A percentile compares a stretch with the other conserved stretches of the same genome.
These are phyloP conservation scores for Hordeum pubiflorum DNA, from an alignment of 202 grass and related monocot genomes.

Conservation along the genomic window DNA sequence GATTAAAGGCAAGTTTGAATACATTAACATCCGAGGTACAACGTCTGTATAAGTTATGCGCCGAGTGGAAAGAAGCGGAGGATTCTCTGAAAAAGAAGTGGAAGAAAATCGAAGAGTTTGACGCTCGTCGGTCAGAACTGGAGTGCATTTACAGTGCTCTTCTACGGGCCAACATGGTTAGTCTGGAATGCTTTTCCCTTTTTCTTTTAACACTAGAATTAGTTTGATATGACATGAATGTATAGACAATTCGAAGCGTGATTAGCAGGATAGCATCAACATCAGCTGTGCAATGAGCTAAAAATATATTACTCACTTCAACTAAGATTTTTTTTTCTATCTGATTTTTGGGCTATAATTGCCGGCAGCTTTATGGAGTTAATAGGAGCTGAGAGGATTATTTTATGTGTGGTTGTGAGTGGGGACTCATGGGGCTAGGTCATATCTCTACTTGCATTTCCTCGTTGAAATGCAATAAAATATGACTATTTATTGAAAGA, in stretches of 20 bases:
- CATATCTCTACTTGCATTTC: background rate
- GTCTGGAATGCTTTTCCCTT: constrained; percentile 12
- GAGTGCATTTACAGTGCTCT: constrained; percentile 86
- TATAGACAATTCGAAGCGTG: background rate
- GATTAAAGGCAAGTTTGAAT: constrained; percentile 85
- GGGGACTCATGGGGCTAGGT: background rate
- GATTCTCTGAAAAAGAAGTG: constrained; percentile 97
- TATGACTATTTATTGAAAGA: background rate
- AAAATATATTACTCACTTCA: background rate
- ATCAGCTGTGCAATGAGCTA: background rate
- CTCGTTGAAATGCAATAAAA: background rate
- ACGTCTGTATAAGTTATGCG: constrained; percentile 84
- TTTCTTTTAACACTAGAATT: constrained; percentile 19
- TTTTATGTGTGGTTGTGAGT: background rate
- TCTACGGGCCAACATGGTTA: constrained; percentile 75
- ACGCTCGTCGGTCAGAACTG: constrained; percentile 79
- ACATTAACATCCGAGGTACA: constrained; percentile 87
- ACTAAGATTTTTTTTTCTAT: constrained; percentile 18
- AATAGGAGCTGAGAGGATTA: constrained; percentile 17
- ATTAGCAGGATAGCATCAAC: background rate
- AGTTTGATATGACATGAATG: background rate
- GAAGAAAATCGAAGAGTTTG: constrained; percentile 98
- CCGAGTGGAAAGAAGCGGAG: constrained; percentile 97
- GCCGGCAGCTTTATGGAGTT: constrained; percentile 1
- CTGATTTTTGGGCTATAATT: background rate